Conservation (phyloP, 345 rosid genomes). For the Eucalyptus sp. region DNA sequence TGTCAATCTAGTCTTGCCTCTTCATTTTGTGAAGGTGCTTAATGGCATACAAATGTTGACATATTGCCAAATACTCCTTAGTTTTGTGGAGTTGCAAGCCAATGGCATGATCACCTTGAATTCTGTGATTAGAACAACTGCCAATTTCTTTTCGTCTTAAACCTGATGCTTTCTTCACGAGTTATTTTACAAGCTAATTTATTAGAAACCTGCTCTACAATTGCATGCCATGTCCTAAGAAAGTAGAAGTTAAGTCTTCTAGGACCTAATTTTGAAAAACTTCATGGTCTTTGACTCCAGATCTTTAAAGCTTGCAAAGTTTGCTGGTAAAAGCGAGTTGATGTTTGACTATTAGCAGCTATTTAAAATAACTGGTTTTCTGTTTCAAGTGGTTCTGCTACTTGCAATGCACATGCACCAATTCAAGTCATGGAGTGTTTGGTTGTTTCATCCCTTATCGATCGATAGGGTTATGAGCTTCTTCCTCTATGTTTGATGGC, state of each 20-base stretch:
- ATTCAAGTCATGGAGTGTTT: neutral
- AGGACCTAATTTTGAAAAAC: neutral
- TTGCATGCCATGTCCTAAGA: neutral
- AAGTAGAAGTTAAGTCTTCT: neutral
- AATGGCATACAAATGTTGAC: neutral
- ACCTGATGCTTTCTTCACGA: neutral
- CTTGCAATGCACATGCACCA: neutral
- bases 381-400: neutral
- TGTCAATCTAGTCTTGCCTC: neutral
- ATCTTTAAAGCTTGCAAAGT: neutral
- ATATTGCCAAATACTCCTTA: neutral
- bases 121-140: neutral
- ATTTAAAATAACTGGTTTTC: neutral
- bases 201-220: neutral
- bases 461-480: neutral
- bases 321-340: neutral
- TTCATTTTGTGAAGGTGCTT: neutral
- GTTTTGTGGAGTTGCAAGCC: neutral
- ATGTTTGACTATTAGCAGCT: neutral
- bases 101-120: neutral
- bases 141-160: neutral
- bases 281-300: neutral
- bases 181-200: neutral
- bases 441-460: neutral
- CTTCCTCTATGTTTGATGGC: neutral